A percentile compares a stretch with the other conserved stretches of the same genome.
These are phyloP conservation scores for Cinchona pubescens DNA, from an alignment of 257 asterid species.

Conservation along the genomic window DNA sequence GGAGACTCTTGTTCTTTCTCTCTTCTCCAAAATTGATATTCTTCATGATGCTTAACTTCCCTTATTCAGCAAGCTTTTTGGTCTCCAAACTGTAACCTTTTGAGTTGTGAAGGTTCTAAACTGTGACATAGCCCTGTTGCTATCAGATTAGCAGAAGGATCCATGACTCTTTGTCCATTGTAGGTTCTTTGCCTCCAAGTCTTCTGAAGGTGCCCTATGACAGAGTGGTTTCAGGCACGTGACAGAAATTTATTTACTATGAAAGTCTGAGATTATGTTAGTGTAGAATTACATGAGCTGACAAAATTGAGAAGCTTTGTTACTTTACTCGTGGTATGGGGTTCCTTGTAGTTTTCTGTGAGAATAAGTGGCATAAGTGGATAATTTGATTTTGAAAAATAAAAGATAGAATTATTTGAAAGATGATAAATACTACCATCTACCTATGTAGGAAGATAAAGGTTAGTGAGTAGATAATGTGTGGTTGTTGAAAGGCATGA, in stretches of 20 bases:
- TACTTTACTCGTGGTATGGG: background rate
- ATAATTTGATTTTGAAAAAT: background rate
- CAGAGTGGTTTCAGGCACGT: background rate
- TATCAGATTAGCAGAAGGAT: background rate
- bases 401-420: background rate
- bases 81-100: background rate
- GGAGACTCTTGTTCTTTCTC: background rate
- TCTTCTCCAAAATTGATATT: background rate
- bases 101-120: background rate
- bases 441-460: background rate
- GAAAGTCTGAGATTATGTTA: background rate
- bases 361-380: background rate
- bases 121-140: background rate
- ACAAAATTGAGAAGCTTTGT: background rate
- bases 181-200: background rate
- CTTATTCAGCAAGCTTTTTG: background rate
- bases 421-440: background rate
- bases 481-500: background rate
- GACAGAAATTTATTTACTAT: background rate
- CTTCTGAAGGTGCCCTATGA: background rate
- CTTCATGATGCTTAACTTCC: background rate
- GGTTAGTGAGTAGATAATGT: background rate
- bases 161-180: background rate
- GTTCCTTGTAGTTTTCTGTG: background rate
- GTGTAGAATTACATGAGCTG: background rate